Base-by-base conservation (phyloP, 441 rosid genomes). In the Metrosideros polymorpha region DNA sequence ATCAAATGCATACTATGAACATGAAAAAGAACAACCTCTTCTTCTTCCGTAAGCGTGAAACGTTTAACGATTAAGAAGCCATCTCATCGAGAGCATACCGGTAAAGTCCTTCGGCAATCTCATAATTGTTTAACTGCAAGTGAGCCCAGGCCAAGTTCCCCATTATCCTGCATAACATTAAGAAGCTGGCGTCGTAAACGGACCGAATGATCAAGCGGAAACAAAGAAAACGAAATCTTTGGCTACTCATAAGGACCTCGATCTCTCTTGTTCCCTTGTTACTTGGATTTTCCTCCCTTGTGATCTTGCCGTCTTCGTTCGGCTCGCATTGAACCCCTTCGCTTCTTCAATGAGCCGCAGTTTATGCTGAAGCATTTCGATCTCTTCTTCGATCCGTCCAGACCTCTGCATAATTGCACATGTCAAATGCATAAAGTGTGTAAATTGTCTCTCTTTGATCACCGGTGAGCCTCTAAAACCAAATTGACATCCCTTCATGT, bases 131-230 rank as follows among this genome's bases (percentile, higher is more conserved):
- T 45, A 93, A 88, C 94, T 93, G 97, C 90, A 97, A 86, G 86
- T 94, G 94, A 87, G 97, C 98, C 99, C 98, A 97, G 17, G 98
- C 99, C 90, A 97, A 88, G 90, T 97, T 97, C 77, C 99, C 99
- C 9, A 95, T 85, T 83, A 96, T 88, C 92, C 99, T 95, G 88
- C 83, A 88, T 42, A 50, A 85, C 61, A 84, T 57, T 13, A 35
- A 43, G 56, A 22, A 10, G 27, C 43, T 54, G 77, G n/a, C 88
- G 14, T 87, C 85, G 50, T 55, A 61, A 82, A 61, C 42, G 42
- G n/a, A 56, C 84, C 13, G 27, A 63, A 25, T 35, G 7, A 25
- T 13, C n/a, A 9, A 12, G 45, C 2, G 59, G 52, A 66, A 30
- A 53, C 75, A 61, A 57, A 29, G n/a, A 53, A 51, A 4, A 82